Percentiles rank a stretch among this genome's conserved stretches.
phyloP scores from a whole-genome alignment of 768 basidiomycete genomes.

The Coprinopsis cinerea region DNA sequence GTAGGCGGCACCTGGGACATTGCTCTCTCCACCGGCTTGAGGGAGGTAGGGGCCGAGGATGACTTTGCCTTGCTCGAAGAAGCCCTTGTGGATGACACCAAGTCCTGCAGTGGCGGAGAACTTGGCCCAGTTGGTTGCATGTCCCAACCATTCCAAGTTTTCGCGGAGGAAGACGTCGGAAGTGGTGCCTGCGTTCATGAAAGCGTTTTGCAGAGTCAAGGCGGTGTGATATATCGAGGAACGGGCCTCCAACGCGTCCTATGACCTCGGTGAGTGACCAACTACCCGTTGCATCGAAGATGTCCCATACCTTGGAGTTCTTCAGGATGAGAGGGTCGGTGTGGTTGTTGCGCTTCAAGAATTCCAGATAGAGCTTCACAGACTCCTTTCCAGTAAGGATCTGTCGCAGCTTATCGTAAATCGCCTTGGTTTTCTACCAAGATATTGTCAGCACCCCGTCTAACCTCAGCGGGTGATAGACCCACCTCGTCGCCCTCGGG shows the following conservation, averaged over 20 bases:
- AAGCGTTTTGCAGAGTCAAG: constrained; percentile 93
- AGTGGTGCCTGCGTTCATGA: constrained; percentile 97
- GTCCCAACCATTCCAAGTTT: constrained; percentile 93
- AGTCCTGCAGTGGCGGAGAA: constrained; percentile 96
- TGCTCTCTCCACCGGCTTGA: constrained; percentile 66
- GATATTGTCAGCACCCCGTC: not conserved
- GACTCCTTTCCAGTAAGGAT: constrained; percentile 91
- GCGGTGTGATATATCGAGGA: constrained; percentile 98
- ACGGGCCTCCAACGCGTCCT: constrained; percentile 89
- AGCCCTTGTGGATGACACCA: constrained; percentile 97
- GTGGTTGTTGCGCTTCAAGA: constrained; percentile 91
- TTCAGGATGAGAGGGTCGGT: constrained; percentile 89
- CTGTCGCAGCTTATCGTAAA: constrained; percentile 69
- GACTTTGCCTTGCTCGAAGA: constrained; percentile 86
- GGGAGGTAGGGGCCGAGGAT: constrained; percentile 95
- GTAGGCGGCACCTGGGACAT: constrained; percentile 73
- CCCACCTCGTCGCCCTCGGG: constrained; percentile 64
- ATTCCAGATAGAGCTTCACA: constrained; percentile 90
- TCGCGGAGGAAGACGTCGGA: constrained; percentile 91
- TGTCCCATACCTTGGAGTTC: constrained; percentile 67
- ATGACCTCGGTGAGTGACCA: not conserved
- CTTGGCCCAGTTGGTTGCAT: constrained; percentile 97
- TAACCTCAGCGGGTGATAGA: constrained; percentile 6
- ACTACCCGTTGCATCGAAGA: not conserved
- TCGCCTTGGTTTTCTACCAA: constrained; percentile 50